Base-by-base conservation (phyloP, 1,284 basidiomycete species). In the Cryptococcus sp. region DNA sequence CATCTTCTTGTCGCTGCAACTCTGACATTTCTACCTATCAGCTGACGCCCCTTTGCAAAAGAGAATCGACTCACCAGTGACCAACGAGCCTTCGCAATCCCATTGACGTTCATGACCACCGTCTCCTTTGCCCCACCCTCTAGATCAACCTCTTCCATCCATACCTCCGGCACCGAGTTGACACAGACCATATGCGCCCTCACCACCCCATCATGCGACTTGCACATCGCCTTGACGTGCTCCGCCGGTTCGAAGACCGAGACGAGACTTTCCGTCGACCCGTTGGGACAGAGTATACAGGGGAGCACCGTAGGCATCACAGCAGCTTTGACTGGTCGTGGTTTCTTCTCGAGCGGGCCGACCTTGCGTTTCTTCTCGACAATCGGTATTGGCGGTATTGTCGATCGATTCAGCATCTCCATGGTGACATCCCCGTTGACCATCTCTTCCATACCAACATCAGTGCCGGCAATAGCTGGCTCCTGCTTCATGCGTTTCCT, bases 71-170 rank as follows among this genome's bases (percentile, higher is more conserved):
- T 56, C 62, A 93, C 91, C 72, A 95, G 66, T 62, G 83, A 84
- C 92, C 92, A 97, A 25, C 92, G 77, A 64, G 87, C 92, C 65
- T 84, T 89, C 21, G 86, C 85, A 54, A 95, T 87, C 4, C 78
- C 82, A 62, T 89, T 86, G 24, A 88, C 84, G 3, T 89, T 89
- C 60, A 84, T 59, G 14, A 71, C 72, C 41, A 68, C 63, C 0
- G 74, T 75, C 48, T 75, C 68, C 23, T 52, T 14, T 50, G 4
- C 56, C 39, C 4, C 66, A 69, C 12, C 75, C 68, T 19, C 81
- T 62, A 31, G 9, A 37, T 62, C 57, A 11, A 52, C 51, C 21
- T 82, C 80, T 58, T 89, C 87, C 9, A 90, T 80, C 82, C 86
- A 91, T 1, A 87, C 87, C 68, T 93, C 89, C 0, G 88, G 89